Conservation (phyloP, 352 stramenopile species). For the Elongisporangium anandrum region DNA sequence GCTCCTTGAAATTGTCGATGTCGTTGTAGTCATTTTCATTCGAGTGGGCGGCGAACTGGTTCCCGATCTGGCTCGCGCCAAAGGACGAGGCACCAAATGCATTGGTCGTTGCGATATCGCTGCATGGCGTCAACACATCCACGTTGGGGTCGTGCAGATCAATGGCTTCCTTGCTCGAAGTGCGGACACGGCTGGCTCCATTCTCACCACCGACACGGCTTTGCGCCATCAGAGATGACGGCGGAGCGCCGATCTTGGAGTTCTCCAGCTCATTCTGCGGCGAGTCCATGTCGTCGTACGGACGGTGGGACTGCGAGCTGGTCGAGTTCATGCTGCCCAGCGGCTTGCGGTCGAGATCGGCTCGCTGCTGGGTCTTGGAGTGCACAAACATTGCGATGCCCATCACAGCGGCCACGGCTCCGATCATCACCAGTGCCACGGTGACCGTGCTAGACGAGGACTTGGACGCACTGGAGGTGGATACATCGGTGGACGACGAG, state of each 20-base stretch:
- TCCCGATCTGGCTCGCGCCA: background rate
- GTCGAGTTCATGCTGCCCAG: background rate
- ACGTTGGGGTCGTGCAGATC: slow-evolving; percentile 47
- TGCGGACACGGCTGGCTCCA: background rate
- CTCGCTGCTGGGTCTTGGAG: slow-evolving; percentile 25
- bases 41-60: background rate
- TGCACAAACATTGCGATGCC: slow-evolving; percentile 48
- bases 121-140: slow-evolving; percentile 53
- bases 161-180: slow-evolving; percentile 8
- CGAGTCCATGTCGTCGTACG: slow-evolving; percentile 4
- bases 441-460: slow-evolving; percentile 21
- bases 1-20: background rate
- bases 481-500: background rate
- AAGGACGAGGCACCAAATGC: background rate
- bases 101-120: slow-evolving; percentile 29
- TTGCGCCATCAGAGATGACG: background rate
- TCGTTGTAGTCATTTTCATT: background rate
- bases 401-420: slow-evolving; percentile 37
- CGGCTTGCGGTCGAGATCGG: slow-evolving; percentile 25
- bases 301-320: background rate
- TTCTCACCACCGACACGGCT: background rate
- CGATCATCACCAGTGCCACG: slow-evolving; percentile 45
- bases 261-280: background rate
- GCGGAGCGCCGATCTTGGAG: background rate
- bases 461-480: background rate